Evolutionary conservation across 164 flowering plant genomes (phyloP).

Genomic region (Vitis amurensis): DNA sequence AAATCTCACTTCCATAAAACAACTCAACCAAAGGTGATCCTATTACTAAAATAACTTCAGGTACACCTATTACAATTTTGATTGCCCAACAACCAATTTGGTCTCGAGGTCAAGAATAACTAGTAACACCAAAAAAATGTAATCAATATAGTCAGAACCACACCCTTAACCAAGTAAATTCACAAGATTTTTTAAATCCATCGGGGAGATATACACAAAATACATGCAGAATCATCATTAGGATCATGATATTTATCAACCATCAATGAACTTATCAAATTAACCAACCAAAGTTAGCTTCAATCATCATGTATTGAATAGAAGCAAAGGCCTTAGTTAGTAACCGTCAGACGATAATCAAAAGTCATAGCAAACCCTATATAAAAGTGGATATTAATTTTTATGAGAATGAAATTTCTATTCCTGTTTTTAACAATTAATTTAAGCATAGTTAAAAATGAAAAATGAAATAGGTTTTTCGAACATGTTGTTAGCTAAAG

Average conservation of each 20-base stretch:
- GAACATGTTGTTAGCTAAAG: too few species aligned
- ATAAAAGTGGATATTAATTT: not conserved
- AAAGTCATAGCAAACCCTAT: conserved; percentile 3
- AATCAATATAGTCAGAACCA: not conserved
- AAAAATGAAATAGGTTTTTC: too few species aligned
- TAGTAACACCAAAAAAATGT: too few species aligned
- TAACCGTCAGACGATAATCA: not conserved
- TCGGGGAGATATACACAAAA: not conserved
- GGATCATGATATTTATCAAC: conserved; percentile 1
- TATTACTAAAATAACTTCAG: not conserved
- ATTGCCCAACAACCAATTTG: conserved; percentile 5
- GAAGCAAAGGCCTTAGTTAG: conserved; percentile 4
- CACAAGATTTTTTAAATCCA: conserved; percentile 2
- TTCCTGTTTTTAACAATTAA: too few species aligned
- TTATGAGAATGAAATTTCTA: too few species aligned
- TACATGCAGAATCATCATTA: not conserved
- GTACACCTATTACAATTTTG: conserved; percentile 5
- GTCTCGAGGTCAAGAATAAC: not conserved
- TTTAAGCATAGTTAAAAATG: too few species aligned
- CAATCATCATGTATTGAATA: conserved; percentile 4
- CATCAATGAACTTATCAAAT: conserved; percentile 9
- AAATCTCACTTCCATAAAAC: too few species aligned
- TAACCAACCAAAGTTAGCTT: conserved; percentile 10
- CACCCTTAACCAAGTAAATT: conserved; percentile 8
- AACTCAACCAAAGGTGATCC: not conserved